A percentile compares a stretch with the other conserved stretches of the same genome.
Evolutionary conservation across 768 basidiomycete genomes (phyloP).

Genomic region (Suillus subluteus): DNA sequence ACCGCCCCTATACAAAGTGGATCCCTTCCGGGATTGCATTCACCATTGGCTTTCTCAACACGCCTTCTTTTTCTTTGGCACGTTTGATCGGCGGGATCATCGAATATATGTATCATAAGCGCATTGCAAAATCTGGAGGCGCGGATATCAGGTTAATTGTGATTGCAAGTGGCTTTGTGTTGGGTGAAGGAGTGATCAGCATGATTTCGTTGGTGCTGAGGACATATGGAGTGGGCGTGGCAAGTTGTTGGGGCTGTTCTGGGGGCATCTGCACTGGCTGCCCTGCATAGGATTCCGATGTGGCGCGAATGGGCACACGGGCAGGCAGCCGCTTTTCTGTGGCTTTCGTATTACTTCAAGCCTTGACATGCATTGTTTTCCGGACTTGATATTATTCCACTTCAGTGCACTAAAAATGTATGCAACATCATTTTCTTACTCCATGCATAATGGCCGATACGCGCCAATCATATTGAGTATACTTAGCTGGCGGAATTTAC

Average conservation of each 20-base stretch:
- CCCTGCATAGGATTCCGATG: slow-evolving; percentile 37
- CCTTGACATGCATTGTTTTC: background rate
- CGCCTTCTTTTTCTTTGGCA: slow-evolving; percentile 92
- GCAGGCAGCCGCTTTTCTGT: background rate
- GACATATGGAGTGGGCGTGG: slow-evolving; percentile 72
- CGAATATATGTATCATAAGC: slow-evolving; percentile 69
- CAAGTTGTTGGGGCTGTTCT: slow-evolving; percentile 87
- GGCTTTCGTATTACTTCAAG: background rate
- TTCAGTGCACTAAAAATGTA: background rate
- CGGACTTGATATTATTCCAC: background rate
- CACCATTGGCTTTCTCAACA: slow-evolving; percentile 94
- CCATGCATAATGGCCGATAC: background rate
- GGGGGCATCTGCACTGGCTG: slow-evolving; percentile 77
- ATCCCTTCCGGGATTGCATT: slow-evolving; percentile 94
- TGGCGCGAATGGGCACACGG: no score
- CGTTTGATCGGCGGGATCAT: slow-evolving; percentile 86
- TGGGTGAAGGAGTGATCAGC: slow-evolving; percentile 93
- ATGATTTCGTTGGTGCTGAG: slow-evolving; percentile 76
- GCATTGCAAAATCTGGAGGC: slow-evolving; percentile 48
- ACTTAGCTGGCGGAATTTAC: background rate
- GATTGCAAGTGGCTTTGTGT: slow-evolving; percentile 91
- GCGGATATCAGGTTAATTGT: slow-evolving; percentile 80
- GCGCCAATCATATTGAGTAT: background rate
- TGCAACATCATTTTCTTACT: background rate
- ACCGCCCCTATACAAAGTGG: slow-evolving; percentile 65